Evolutionary conservation across 805 yeast genomes (phyloP), one percentile per base, ranked within the genome.

Genomic region (Kazachstania martiniae): DNA sequence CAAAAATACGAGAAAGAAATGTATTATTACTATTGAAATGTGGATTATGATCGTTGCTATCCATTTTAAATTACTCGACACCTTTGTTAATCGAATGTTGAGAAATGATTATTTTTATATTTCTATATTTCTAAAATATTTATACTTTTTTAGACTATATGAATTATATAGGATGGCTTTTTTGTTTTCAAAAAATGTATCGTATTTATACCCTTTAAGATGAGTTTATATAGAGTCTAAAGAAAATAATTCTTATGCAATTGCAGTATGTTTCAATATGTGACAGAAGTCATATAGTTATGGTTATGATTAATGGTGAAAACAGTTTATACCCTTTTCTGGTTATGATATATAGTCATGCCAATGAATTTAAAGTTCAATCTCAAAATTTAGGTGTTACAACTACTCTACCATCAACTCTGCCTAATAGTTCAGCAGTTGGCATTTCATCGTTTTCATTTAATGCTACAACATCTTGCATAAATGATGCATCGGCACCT

Each of bases 401-500:
- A 2, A 78, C 71, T 23, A 77, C 51, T 48, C 75, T 74, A 18
- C 70, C 70, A 14, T 63, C 60, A 1, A 79, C 53, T 32, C 62
- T 68, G 4, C 87, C 87, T 36, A 79, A 42, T 25, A 65, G 57
- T 31, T 60, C 62, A 6, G 70, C 69, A 9, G 56, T 47, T 15
- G 64, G 59, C 5, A 63, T 58, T 4, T 60, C 65, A 6, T 65
- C 57, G 1, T 57, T 56, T 10, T 56, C 56, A 28, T 74, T 70
- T n/a, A 77, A 41, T 13, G 71, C 58, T 2, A 79, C 72, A 8
- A 83, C 63, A 37, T 84, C 89, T 53, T 89, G 95, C 18, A 80
- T 58, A 40, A 85, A 77, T 4, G 70, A 65, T 5, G 81, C 55
- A 9, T 75, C 68, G 3, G 83, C 74, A 12, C 95, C 95, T 46